These are phyloP conservation scores for Tillandsia fasciculata DNA, from an alignment of 176 grass and related monocot genomes.

Conservation along the genomic window DNA sequence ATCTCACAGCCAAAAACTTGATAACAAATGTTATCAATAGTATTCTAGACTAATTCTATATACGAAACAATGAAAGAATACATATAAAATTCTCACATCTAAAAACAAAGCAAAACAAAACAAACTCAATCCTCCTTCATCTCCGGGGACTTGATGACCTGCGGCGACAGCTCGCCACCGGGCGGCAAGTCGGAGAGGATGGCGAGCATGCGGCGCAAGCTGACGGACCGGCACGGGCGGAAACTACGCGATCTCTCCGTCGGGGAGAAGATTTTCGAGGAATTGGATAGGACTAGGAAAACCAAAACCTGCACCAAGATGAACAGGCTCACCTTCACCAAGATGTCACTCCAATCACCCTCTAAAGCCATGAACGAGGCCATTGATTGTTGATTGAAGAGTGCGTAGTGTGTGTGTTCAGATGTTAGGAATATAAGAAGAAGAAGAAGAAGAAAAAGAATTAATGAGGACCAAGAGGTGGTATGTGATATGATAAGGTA, in stretches of 20 bases:
- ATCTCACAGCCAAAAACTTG: too few species aligned
- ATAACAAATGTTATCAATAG: too few species aligned
- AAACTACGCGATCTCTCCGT: constrained; percentile 20
- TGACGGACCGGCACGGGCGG: constrained; percentile 19
- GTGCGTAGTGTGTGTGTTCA: too few species aligned
- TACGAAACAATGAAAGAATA: too few species aligned
- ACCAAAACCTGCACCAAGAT: constrained; percentile 61
- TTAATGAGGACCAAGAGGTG: background rate
- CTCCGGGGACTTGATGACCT: too few species aligned
- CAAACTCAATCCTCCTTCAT: too few species aligned
- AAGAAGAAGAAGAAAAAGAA: background rate
- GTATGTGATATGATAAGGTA: background rate
- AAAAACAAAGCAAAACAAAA: too few species aligned
- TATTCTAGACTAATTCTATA: too few species aligned
- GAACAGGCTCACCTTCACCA: constrained; percentile 41
- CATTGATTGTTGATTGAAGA: background rate
- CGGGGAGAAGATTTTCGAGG: constrained; percentile 52
- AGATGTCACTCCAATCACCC: background rate
- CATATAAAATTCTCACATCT: too few species aligned
- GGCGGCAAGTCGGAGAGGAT: constrained; percentile 39
- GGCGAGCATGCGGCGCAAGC: constrained; percentile 38
- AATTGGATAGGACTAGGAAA: constrained; percentile 62
- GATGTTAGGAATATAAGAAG: background rate
- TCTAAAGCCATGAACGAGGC: background rate
- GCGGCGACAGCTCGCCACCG: constrained; percentile 38